A percentile compares a stretch with the other conserved stretches of the same genome.
phyloP scores from a whole-genome alignment of 768 basidiomycete genomes.

The Boletus barrowsii region DNA sequence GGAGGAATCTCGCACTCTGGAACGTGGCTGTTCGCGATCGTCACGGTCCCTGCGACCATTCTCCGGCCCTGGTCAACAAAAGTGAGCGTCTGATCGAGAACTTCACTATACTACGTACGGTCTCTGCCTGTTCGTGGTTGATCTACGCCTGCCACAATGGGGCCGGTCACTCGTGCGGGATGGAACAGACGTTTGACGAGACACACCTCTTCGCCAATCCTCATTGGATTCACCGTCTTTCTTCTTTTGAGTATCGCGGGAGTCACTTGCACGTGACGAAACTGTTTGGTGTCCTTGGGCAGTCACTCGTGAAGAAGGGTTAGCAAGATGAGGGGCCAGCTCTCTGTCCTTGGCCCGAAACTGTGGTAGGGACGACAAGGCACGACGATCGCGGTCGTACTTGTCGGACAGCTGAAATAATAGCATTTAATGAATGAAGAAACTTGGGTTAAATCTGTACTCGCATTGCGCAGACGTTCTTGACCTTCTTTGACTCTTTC shows the following conservation, averaged over 20 bases:
- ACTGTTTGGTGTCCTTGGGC: constrained; percentile 33
- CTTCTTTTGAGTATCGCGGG: constrained; percentile 59
- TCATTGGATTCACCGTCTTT: constrained; percentile 72
- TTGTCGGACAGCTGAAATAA: constrained; percentile 74
- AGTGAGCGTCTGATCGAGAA: constrained; percentile 1
- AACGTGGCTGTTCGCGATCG: constrained; percentile 65
- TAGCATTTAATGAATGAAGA: background rate
- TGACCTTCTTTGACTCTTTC: constrained; percentile 76
- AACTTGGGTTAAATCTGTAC: constrained; percentile 2
- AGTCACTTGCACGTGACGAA: constrained; percentile 53
- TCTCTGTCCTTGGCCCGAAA: constrained; percentile 69
- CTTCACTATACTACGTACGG: constrained; percentile 39
- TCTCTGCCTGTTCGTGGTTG: constrained; percentile 53
- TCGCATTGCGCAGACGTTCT: constrained; percentile 71
- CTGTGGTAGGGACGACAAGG: constrained; percentile 44
- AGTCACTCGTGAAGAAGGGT: constrained; percentile 41
- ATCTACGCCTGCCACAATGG: constrained; percentile 40
- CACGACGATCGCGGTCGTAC: constrained; percentile 78
- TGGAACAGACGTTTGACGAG: constrained; percentile 1
- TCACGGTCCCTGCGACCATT: constrained; percentile 53
- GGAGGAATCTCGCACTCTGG: constrained; percentile 62
- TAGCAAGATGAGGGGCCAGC: constrained; percentile 53
- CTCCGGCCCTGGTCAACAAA: constrained; percentile 44
- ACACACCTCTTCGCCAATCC: constrained; percentile 82
- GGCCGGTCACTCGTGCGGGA: background rate